A percentile compares a stretch with the other conserved stretches of the same genome.
Conservation (phyloP, 345 rosid species). For the Eucalyptus marginata region DNA sequence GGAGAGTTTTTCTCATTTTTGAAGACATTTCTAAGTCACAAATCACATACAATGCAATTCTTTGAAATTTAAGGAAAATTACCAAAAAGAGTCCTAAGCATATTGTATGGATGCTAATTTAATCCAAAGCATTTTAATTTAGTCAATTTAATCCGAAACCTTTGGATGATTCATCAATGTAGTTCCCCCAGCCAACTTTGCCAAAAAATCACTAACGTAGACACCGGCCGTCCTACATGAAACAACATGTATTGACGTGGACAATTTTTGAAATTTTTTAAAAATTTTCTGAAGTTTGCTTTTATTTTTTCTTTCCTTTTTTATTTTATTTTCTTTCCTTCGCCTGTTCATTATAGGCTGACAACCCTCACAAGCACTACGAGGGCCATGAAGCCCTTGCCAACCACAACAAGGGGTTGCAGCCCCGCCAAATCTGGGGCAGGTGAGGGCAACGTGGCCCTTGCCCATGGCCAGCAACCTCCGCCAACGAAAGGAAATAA, state of each 20-base stretch:
- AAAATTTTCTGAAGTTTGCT: not conserved
- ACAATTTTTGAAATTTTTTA: no score
- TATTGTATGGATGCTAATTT: not conserved
- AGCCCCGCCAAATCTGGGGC: not conserved
- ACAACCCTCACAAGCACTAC: not conserved
- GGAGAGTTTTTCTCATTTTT: not conserved
- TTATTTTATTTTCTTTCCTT: no score
- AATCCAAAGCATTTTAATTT: not conserved
- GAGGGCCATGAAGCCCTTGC: not conserved
- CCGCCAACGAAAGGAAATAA: not conserved
- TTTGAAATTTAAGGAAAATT: not conserved
- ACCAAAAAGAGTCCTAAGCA: not conserved
- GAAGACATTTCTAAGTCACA: not conserved
- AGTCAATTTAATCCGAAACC: not conserved
- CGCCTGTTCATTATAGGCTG: no score
- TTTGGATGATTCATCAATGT: not conserved
- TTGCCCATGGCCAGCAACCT: not conserved
- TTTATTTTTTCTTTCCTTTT: not conserved
- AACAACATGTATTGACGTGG: not conserved
- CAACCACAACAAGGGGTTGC: not conserved
- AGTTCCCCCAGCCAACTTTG: not conserved
- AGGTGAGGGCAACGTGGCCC: not conserved
- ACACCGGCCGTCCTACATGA: rapidly evolving
- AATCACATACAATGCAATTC: not conserved
- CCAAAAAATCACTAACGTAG: not conserved